phyloP scores from a whole-genome alignment of 345 rosid genomes.

The Durio zibethinus region DNA sequence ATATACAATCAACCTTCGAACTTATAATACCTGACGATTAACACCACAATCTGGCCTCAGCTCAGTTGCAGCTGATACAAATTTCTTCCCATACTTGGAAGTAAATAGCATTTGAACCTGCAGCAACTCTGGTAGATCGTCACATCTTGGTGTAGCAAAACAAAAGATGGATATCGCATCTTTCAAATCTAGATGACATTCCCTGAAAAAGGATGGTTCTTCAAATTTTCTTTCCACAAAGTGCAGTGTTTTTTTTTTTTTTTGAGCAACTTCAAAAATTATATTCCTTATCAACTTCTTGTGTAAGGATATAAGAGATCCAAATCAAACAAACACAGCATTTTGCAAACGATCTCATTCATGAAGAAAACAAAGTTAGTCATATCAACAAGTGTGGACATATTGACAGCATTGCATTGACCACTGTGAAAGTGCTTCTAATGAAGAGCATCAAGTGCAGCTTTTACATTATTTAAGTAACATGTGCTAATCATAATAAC shows the following conservation, averaged over 20 bases:
- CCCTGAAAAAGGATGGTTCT: slow-evolving; percentile 48
- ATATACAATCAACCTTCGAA: background rate
- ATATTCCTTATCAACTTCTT: background rate
- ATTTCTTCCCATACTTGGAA: slow-evolving; percentile 84
- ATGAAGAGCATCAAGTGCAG: background rate
- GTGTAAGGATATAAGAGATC: background rate
- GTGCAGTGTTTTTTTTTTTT: background rate
- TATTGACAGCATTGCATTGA: background rate
- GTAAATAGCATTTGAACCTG: slow-evolving; percentile 87
- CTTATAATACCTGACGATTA: slow-evolving; percentile 73
- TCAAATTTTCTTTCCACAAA: slow-evolving; percentile 9
- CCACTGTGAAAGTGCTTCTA: background rate
- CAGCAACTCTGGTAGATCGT: slow-evolving; percentile 82
- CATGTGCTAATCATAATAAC: background rate
- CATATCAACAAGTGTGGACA: background rate
- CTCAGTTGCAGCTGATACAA: slow-evolving; percentile 87
- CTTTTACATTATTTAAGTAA: background rate
- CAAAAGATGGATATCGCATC: slow-evolving; percentile 92
- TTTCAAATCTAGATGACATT: slow-evolving; percentile 92
- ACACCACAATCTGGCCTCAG: slow-evolving; percentile 96
- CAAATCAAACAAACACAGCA: background rate
- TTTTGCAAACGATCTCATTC: background rate
- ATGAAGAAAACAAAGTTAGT: background rate
- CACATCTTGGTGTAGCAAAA: slow-evolving; percentile 98
- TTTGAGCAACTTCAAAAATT: background rate